phyloP scores from a whole-genome alignment of 305 asterid genomes.

The Fraxinus baroniana region DNA sequence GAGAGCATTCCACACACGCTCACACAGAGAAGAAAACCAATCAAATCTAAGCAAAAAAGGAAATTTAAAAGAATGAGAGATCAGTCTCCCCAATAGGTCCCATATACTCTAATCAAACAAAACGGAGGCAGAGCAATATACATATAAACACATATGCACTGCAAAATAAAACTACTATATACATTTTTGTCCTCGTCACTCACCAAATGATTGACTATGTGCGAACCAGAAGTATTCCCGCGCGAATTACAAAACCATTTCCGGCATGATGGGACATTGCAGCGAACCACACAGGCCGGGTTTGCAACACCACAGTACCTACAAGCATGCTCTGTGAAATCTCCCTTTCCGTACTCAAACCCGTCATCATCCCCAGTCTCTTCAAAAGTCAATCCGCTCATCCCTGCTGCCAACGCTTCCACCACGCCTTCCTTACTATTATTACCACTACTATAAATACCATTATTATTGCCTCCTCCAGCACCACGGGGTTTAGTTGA shows the following conservation, averaged over 20 bases:
- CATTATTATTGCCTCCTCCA: slow-evolving; percentile 28
- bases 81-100: not conserved
- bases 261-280: slow-evolving; percentile 95
- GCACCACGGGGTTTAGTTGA: slow-evolving; percentile 50
- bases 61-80: not conserved
- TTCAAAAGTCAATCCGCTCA: slow-evolving; percentile 92
- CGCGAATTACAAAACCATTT: slow-evolving; percentile 98
- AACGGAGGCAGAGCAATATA: not conserved
- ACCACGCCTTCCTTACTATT: slow-evolving; percentile 66
- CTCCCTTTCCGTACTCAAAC: slow-evolving; percentile 88
- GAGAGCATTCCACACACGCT: not conserved
- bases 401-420: slow-evolving; percentile 92
- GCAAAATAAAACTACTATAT: not conserved
- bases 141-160: not conserved
- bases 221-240: slow-evolving; percentile 97
- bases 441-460: slow-evolving; percentile 23
- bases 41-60: not conserved
- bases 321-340: slow-evolving; percentile 91
- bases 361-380: slow-evolving; percentile 90
- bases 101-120: not conserved
- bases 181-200: slow-evolving; percentile 30
- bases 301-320: slow-evolving; percentile 91
- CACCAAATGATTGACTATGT: slow-evolving; percentile 96
- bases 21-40: not conserved
- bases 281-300: slow-evolving; percentile 96